A percentile compares a stretch with the other conserved stretches of the same genome.
Conservation (phyloP, 305 asterid species). For the Rubia tinctorum region DNA sequence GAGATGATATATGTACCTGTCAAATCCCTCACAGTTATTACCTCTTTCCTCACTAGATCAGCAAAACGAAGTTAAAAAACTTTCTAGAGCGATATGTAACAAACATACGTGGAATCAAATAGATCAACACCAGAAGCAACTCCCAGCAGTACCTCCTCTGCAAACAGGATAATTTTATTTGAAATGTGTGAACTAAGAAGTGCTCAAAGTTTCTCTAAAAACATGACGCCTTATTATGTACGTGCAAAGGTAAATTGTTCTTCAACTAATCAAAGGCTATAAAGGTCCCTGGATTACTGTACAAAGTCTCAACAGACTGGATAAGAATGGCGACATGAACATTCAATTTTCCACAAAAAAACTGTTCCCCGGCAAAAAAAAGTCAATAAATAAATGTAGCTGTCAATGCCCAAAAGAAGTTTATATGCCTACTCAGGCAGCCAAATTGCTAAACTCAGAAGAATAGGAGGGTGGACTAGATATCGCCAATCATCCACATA, state of each 20-base stretch:
- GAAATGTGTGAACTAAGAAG: neutral
- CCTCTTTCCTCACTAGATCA: neutral
- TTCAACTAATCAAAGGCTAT: neutral
- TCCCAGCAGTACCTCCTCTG: conserved; percentile 95
- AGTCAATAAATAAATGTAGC: neutral
- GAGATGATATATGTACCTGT: conserved; percentile 82
- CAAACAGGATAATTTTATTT: conserved; percentile 20
- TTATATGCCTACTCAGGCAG: neutral
- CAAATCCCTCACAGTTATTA: conserved; percentile 8
- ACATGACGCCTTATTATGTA: neutral
- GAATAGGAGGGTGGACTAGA: neutral
- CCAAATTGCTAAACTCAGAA: neutral
- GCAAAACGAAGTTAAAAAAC: neutral
- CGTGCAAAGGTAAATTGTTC: neutral
- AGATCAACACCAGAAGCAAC: conserved; percentile 89
- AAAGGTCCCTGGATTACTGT: neutral
- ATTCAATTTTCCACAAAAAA: neutral
- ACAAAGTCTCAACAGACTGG: neutral
- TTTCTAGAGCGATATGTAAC: neutral
- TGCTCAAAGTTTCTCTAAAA: neutral
- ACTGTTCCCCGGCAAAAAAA: neutral
- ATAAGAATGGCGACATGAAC: neutral
- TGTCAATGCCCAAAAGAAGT: neutral
- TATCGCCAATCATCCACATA: conserved; percentile 17
- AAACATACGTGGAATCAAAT: conserved; percentile 81